A percentile compares a stretch with the other conserved stretches of the same genome.
Conservation (phyloP, 2,329 filamentous ascomycete species). For the Nannizziopsis arthrosporioides region DNA sequence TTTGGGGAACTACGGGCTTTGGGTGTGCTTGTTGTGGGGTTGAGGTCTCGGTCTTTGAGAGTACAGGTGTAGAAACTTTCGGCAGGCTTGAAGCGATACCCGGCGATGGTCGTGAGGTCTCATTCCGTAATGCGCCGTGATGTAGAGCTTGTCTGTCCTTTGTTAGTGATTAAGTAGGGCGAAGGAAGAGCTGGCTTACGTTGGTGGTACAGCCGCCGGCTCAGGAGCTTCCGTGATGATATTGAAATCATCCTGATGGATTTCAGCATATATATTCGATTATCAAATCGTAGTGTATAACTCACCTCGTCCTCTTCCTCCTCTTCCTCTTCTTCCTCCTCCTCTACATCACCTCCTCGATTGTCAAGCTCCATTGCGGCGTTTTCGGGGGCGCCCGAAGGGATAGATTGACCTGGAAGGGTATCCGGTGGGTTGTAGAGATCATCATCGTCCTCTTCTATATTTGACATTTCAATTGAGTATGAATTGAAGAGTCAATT, state of each 20-base stretch:
- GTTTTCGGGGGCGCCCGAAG: constrained; percentile 18
- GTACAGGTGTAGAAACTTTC: constrained; percentile 28
- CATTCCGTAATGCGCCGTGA: constrained; percentile 28
- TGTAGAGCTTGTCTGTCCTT: constrained; percentile 28
- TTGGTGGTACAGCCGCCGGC: constrained; percentile 27
- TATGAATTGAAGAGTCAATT: too few relatives aligned
- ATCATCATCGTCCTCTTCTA: constrained; percentile 40
- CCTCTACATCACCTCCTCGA: constrained; percentile 26
- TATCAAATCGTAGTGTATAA: constrained; percentile 17
- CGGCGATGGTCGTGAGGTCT: constrained; percentile 26
- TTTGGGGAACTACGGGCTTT: constrained; percentile 33
- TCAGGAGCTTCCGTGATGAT: constrained; percentile 40
- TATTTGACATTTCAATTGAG: constrained; percentile 17
- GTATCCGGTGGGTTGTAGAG: constrained; percentile 35
- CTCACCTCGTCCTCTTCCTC: constrained; percentile 32
- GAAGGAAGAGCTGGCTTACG: constrained; percentile 22
- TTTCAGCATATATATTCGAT: constrained; percentile 14
- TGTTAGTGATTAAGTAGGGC: constrained; percentile 1
- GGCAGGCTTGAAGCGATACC: constrained; percentile 21
- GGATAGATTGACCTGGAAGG: constrained; percentile 25
- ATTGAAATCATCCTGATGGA: constrained; percentile 37
- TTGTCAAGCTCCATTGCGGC: constrained; percentile 21
- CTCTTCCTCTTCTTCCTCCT: constrained; percentile 32
- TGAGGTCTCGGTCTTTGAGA: constrained; percentile 22
- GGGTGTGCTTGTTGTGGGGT: constrained; percentile 23